A percentile compares a stretch with the other conserved stretches of the same genome.
Conservation (phyloP, 1,284 basidiomycete genomes). For the Hortiboletus rubellus region DNA sequence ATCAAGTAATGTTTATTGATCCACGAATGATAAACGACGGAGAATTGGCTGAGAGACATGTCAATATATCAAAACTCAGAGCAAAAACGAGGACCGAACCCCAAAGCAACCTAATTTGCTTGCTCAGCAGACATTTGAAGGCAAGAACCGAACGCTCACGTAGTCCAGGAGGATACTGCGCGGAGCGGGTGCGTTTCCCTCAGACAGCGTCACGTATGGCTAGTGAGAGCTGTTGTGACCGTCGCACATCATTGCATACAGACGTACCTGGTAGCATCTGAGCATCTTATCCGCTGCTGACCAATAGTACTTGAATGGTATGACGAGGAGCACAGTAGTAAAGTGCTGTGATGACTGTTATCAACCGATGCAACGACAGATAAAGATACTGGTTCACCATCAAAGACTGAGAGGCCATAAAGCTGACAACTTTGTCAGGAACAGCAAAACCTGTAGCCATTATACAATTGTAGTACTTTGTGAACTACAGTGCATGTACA, state of each 20-base stretch:
- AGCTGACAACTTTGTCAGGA: slow-evolving; percentile 44
- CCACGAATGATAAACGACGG: slow-evolving; percentile 41
- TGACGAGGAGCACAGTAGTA: slow-evolving; percentile 48
- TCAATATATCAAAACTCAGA: slow-evolving; percentile 6
- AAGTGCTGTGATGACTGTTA: slow-evolving; percentile 40
- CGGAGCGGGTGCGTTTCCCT: slow-evolving; percentile 51
- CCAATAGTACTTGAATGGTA: slow-evolving; percentile 41
- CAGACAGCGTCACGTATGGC: slow-evolving; percentile 58
- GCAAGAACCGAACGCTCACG: slow-evolving; percentile 37
- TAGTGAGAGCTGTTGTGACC: slow-evolving; percentile 19
- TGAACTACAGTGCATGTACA: not conserved
- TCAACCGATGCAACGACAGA: not conserved
- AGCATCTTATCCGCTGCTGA: slow-evolving; percentile 50
- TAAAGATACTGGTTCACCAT: slow-evolving; percentile 41
- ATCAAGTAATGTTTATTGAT: slow-evolving; percentile 53
- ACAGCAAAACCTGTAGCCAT: slow-evolving; percentile 50
- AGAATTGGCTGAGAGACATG: slow-evolving; percentile 33
- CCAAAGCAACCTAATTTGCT: slow-evolving; percentile 41
- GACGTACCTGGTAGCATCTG: slow-evolving; percentile 49
- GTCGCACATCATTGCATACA: slow-evolving; percentile 9
- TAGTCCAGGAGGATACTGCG: slow-evolving; percentile 63
- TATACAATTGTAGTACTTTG: not conserved
- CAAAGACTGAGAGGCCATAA: slow-evolving; percentile 53
- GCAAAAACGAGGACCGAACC: slow-evolving; percentile 34
- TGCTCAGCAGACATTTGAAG: not conserved